Conservation (phyloP, 768 basidiomycete genomes). For the Tylopilus plumbeoviolaceoides region DNA sequence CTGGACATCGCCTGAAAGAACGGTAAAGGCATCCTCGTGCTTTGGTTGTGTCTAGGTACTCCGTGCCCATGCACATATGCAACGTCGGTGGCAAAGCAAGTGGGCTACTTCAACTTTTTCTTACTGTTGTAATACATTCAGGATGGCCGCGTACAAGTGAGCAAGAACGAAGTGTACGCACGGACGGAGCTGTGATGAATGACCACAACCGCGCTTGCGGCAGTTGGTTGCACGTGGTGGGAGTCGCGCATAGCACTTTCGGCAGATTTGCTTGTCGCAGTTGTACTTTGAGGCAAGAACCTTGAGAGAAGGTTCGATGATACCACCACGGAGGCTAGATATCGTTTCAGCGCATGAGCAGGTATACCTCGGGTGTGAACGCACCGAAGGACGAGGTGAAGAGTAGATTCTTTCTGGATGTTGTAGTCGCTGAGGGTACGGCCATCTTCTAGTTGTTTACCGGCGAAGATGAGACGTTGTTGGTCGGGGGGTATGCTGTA, state of each 20-base stretch:
- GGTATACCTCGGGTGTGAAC: slow-evolving; percentile 18
- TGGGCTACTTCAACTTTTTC: slow-evolving; percentile 91
- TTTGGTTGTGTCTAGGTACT: slow-evolving; percentile 10
- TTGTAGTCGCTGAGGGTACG: slow-evolving; percentile 96
- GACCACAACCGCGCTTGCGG: slow-evolving; percentile 90
- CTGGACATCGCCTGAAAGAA: background rate
- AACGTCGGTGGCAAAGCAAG: background rate
- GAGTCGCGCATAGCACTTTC: slow-evolving; percentile 99
- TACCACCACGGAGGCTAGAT: slow-evolving; percentile 51
- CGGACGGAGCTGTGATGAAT: slow-evolving; percentile 90
- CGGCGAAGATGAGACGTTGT: slow-evolving; percentile 54
- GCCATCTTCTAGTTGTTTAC: slow-evolving; percentile 98
- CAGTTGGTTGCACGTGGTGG: slow-evolving; percentile 99
- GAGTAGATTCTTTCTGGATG: slow-evolving; percentile 97
- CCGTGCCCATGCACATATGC: slow-evolving; percentile 2
- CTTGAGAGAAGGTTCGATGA: slow-evolving; percentile 99
- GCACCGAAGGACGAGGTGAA: slow-evolving; percentile 94
- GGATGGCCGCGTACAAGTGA: background rate
- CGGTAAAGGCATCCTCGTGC: background rate
- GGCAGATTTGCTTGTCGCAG: slow-evolving; percentile 99
- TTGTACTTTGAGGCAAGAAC: slow-evolving; percentile 97
- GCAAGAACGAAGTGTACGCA: slow-evolving; percentile 38
- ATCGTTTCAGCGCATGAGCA: background rate
- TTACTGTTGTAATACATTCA: slow-evolving; percentile 46
- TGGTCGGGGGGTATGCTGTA: slow-evolving; percentile 36